Evolutionary conservation across 345 rosid genomes (phyloP).

Genomic region (Raphanus raphanistrum): DNA sequence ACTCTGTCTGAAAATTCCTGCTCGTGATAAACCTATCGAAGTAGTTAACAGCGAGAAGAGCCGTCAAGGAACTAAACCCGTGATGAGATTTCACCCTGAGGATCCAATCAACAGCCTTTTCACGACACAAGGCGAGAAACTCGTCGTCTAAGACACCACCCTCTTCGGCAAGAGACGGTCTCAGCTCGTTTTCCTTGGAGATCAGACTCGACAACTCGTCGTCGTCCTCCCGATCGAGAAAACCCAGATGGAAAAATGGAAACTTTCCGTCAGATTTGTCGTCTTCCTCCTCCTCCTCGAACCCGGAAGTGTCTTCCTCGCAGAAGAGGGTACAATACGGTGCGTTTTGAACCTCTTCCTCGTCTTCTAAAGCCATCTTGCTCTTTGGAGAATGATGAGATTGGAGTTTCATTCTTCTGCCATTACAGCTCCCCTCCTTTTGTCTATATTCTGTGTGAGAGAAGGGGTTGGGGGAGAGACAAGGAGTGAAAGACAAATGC

Average conservation of each 20-base stretch:
- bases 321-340: constrained; percentile 54
- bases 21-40: constrained; percentile 80
- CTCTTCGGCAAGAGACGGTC: constrained; percentile 24
- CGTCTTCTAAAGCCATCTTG: constrained; percentile 62
- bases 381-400: constrained; percentile 48
- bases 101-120: constrained; percentile 75
- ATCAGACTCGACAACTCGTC: constrained; percentile 56
- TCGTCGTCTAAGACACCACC: constrained; percentile 34
- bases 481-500: constrained; percentile 30
- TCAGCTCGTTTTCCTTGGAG: constrained; percentile 60
- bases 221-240: constrained; percentile 58
- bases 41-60: constrained; percentile 79
- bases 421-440: constrained; percentile 31
- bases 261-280: constrained; percentile 38
- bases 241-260: constrained; percentile 42
- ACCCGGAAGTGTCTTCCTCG: constrained; percentile 54
- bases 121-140: constrained; percentile 44
- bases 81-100: constrained; percentile 59
- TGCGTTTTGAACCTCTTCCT: constrained; percentile 39
- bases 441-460: constrained; percentile 8
- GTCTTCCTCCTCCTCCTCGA: constrained; percentile 36
- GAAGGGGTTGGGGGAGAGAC: not conserved
- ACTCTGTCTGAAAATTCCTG: constrained; percentile 62
- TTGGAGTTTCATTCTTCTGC: constrained; percentile 59
- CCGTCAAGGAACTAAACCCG: constrained; percentile 71